phyloP scores from a whole-genome alignment of 805 yeast species.

The Ogataea neopini region DNA sequence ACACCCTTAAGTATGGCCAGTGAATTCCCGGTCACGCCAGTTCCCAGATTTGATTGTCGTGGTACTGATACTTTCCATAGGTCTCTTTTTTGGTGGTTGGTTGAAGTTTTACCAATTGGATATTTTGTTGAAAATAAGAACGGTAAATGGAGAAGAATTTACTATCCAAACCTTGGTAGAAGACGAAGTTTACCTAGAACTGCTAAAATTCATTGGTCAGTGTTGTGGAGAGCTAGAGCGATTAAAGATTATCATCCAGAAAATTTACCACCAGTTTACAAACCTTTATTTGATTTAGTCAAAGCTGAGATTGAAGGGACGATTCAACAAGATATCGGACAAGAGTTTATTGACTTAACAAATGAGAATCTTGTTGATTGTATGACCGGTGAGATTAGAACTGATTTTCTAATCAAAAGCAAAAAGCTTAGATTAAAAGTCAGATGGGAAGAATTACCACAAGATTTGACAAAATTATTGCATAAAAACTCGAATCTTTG shows the following conservation, averaged over 20 bases:
- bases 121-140: slow-evolving; percentile 46
- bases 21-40: slow-evolving; percentile 25
- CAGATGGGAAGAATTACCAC: slow-evolving; percentile 38
- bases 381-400: slow-evolving; percentile 21
- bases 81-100: slow-evolving; percentile 57
- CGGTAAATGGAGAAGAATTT: slow-evolving; percentile 52
- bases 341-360: slow-evolving; percentile 13
- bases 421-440: slow-evolving; percentile 19
- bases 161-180: slow-evolving; percentile 59
- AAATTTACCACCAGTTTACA: slow-evolving; percentile 42
- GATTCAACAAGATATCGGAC: slow-evolving; percentile 2
- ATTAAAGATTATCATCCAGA: slow-evolving; percentile 47
- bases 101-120: slow-evolving; percentile 62
- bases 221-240: slow-evolving; percentile 53
- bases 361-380: slow-evolving; percentile 25
- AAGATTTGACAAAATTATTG: slow-evolving; percentile 32
- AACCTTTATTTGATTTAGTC: slow-evolving; percentile 17
- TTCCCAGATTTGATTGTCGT: slow-evolving; percentile 39
- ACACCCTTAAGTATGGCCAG: slow-evolving; percentile 13
- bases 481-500: slow-evolving; percentile 13
- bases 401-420: slow-evolving; percentile 7
- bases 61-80: slow-evolving; percentile 34
- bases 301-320: slow-evolving; percentile 7
- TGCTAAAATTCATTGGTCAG: slow-evolving; percentile 60
- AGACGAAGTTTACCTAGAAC: slow-evolving; percentile 48